A percentile compares a stretch with the other conserved stretches of the same genome.
Evolutionary conservation across 371 early-diverging fungal genomes (phyloP).

Genomic region (Coemansia sp.): DNA sequence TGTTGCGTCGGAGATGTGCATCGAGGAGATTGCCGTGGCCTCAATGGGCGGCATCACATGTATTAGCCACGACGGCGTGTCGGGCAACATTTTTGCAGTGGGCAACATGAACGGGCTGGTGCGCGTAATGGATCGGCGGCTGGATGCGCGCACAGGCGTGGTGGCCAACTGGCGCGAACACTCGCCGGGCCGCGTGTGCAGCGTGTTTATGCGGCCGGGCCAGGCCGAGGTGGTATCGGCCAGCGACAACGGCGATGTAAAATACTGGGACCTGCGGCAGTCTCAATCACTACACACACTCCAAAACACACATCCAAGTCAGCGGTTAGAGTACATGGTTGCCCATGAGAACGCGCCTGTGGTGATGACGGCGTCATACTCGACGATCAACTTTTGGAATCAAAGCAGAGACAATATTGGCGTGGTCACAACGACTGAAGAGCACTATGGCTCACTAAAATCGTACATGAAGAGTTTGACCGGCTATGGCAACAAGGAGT

Average conservation of each 20-base stretch:
- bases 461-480: conserved; percentile 39
- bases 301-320: conserved; percentile 18
- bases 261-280: conserved; percentile 51
- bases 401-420: conserved; percentile 45
- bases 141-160: conserved; percentile 23
- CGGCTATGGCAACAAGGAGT: conserved; percentile 14
- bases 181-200: conserved; percentile 26
- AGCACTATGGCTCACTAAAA: conserved; percentile 9
- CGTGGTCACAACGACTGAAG: conserved; percentile 16
- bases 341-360: conserved; percentile 45
- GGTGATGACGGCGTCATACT: conserved; percentile 41
- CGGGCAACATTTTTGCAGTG: conserved; percentile 38
- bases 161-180: conserved; percentile 51
- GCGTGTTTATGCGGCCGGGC: conserved; percentile 37
- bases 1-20: conserved; percentile 41
- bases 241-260: conserved; percentile 33
- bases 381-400: conserved; percentile 51
- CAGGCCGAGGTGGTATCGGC: conserved; percentile 47
- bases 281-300: conserved; percentile 32
- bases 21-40: conserved; percentile 43
- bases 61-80: conserved; percentile 34
- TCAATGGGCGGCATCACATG: conserved; percentile 47
- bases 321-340: conserved; percentile 35
- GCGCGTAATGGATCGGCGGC: conserved; percentile 49
- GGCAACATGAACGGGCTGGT: conserved; percentile 47